These are phyloP conservation scores for Suillus placidus DNA, from an alignment of 768 basidiomycete species.

Conservation along the genomic window DNA sequence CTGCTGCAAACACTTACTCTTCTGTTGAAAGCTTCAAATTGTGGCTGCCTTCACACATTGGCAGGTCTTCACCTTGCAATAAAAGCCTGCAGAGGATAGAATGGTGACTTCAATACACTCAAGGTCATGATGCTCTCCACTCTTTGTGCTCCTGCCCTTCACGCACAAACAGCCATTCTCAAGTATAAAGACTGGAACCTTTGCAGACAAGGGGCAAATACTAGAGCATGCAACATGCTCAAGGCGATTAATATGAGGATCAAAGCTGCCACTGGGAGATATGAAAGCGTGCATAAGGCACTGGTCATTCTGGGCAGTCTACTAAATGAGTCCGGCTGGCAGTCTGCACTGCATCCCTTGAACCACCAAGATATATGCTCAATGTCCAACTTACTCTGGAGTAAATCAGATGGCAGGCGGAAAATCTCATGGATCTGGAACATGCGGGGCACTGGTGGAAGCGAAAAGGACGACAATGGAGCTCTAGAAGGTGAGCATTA, in stretches of 20 bases:
- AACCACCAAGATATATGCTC: conserved; percentile 1
- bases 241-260: neutral
- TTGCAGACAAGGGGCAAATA: conserved; percentile 13
- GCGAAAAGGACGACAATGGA: no score
- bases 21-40: no score
- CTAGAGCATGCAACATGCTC: conserved; percentile 4
- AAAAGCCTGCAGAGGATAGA: no score
- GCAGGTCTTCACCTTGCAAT: no score
- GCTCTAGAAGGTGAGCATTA: no score
- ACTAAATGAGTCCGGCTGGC: neutral
- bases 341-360: neutral
- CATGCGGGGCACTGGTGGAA: no score
- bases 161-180: neutral
- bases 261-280: neutral
- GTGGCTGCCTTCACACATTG: no score
- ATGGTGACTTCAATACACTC: no score
- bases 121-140: no score
- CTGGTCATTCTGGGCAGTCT: neutral
- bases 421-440: no score
- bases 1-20: no score
- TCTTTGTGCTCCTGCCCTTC: no score
- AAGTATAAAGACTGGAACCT: conserved; percentile 12
- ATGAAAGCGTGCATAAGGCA: conserved; percentile 4
- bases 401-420: conserved; percentile 13
- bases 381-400: conserved; percentile 3